Percentiles rank a stretch among this genome's conserved stretches.
These are phyloP conservation scores for Cyclanthera cordifolia DNA, from an alignment of 306 rosid genomes.

Conservation along the genomic window DNA sequence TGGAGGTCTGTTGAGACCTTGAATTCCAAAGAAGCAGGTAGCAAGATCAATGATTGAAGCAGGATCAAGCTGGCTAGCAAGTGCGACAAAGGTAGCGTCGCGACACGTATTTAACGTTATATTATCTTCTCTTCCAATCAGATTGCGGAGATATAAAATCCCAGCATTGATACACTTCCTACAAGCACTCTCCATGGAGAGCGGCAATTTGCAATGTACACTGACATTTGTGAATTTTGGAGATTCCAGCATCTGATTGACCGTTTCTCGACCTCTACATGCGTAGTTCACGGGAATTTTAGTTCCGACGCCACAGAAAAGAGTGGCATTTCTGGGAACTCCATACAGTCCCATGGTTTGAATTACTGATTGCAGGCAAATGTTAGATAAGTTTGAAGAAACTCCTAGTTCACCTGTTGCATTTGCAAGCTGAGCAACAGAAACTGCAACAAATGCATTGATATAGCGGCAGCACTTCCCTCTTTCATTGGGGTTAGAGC, in stretches of 20 bases:
- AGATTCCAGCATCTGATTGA: conserved; percentile 69
- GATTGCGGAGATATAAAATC: conserved; percentile 56
- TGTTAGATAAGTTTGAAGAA: conserved; percentile 41
- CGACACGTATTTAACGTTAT: conserved; percentile 77
- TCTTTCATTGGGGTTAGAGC: conserved; percentile 51
- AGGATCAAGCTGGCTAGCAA: conserved; percentile 72
- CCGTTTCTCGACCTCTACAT: conserved; percentile 72
- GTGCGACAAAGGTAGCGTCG: conserved; percentile 71
- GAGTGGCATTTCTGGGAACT: conserved; percentile 57
- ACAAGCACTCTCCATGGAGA: conserved; percentile 54
- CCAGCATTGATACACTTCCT: conserved; percentile 75
- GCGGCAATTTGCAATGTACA: conserved; percentile 50
- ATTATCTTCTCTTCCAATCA: conserved; percentile 55
- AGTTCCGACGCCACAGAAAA: conserved; percentile 78
- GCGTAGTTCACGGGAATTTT: conserved; percentile 72
- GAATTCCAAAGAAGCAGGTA: conserved; percentile 84
- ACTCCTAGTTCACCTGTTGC: conserved; percentile 74
- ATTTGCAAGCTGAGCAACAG: conserved; percentile 70
- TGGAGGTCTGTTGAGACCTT: conserved; percentile 46
- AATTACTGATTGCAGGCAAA: conserved; percentile 60
- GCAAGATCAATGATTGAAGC: conserved; percentile 57
- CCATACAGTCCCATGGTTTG: conserved; percentile 63
- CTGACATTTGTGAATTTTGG: conserved; percentile 59
- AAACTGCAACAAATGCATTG: conserved; percentile 71
- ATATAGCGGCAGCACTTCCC: conserved; percentile 92